Evolutionary conservation across 352 stramenopile genomes (phyloP).

Genomic region (Phytophthora uliginosa): DNA sequence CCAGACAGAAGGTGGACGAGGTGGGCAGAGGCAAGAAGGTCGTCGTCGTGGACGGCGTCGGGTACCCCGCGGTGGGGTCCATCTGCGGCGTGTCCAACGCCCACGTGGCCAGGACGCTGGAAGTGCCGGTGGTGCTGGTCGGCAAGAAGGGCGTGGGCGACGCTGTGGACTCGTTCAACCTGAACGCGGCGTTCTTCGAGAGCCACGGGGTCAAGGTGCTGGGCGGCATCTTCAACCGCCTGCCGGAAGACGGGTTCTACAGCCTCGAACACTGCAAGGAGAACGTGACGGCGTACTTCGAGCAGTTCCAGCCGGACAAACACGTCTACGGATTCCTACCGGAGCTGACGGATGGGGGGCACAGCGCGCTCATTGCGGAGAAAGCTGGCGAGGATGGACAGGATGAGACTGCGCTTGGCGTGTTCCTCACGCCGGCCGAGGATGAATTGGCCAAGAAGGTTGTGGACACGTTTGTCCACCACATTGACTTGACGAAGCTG

Average conservation of each 20-base stretch:
- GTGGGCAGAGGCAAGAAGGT: constrained; percentile 91
- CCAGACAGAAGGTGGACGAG: constrained; percentile 88
- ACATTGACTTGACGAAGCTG: constrained; percentile 50
- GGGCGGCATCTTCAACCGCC: constrained; percentile 97
- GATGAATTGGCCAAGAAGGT: constrained; percentile 41
- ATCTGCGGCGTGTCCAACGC: constrained; percentile 88
- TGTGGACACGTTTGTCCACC: constrained; percentile 49
- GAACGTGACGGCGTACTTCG: constrained; percentile 95
- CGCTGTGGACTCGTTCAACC: constrained; percentile 98
- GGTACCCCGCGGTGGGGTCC: constrained; percentile 94
- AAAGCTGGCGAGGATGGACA: constrained; percentile 18
- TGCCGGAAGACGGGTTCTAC: constrained; percentile 95
- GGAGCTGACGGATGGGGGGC: constrained; percentile 53
- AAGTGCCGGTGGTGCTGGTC: constrained; percentile 94
- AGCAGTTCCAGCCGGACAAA: constrained; percentile 75
- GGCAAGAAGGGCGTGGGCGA: constrained; percentile 97
- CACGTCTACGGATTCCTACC: constrained; percentile 88
- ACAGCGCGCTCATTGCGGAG: constrained; percentile 33
- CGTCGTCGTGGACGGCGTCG: constrained; percentile 97
- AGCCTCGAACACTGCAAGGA: constrained; percentile 93
- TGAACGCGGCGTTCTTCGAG: constrained; percentile 98
- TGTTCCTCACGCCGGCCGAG: constrained; percentile 43
- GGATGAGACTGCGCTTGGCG: constrained; percentile 21
- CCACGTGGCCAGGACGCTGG: constrained; percentile 66
- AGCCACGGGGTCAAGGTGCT: constrained; percentile 92